Conservation (phyloP, 169 alveolate genomes). For the Plasmodium vivax region DNA sequence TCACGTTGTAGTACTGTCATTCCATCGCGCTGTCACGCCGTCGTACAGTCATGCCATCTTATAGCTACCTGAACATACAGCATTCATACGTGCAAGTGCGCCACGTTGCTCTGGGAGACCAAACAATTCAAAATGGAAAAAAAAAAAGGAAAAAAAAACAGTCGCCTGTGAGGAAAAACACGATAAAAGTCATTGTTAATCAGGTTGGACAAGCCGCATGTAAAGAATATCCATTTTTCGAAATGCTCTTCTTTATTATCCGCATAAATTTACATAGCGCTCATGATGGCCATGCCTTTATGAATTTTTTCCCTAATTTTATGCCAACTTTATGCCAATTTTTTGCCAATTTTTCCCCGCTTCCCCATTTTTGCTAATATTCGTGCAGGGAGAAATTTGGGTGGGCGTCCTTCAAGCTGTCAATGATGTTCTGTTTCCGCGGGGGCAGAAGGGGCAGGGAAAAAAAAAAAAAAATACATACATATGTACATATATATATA, state of each 20-base stretch:
- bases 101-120: background rate
- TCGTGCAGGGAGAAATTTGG: constrained; percentile 60
- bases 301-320: background rate
- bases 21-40: no score
- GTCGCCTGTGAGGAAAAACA: background rate
- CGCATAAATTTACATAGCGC: background rate
- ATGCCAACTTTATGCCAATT: background rate
- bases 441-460: background rate
- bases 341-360: background rate
- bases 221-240: background rate
- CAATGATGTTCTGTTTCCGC: constrained; percentile 28
- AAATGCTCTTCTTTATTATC: background rate
- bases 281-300: background rate
- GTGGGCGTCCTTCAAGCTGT: constrained; percentile 28
- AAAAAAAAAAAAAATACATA: constrained; percentile 13
- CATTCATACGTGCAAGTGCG: background rate
- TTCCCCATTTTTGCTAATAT: background rate
- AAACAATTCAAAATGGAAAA: background rate
- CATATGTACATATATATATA: background rate
- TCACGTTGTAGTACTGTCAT: no score
- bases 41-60: background rate
- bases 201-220: background rate
- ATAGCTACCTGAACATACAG: background rate
- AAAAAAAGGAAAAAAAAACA: background rate
- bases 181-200: background rate